Evolutionary conservation across 352 stramenopile species (phyloP).

Genomic region (Phytophthora idaei): DNA sequence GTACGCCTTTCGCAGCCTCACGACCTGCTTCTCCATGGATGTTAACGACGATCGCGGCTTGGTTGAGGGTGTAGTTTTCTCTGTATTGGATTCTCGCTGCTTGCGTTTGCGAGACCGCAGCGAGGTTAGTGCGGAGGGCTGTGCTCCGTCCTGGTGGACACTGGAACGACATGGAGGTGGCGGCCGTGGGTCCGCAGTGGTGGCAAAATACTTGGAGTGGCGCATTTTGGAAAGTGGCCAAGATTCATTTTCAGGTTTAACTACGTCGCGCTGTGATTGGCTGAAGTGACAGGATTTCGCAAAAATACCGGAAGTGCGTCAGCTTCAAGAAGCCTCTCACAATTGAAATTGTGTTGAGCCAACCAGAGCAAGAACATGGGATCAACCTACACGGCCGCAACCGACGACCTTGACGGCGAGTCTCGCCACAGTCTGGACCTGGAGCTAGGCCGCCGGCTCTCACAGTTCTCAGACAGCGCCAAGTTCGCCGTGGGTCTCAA

Average conservation of each 20-base stretch:
- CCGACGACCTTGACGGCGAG: constrained; percentile 6
- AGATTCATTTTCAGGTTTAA: not conserved
- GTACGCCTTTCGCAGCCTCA: constrained; percentile 46
- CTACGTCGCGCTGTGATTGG: constrained; percentile 5
- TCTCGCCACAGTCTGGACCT: constrained; percentile 18
- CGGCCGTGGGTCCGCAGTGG: not conserved
- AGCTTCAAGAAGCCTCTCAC: constrained; percentile 3
- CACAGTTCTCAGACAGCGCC: constrained; percentile 54
- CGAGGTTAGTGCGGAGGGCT: constrained; percentile 1
- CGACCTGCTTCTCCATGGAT: constrained; percentile 81
- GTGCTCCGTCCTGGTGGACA: not conserved
- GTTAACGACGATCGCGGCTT: constrained; percentile 38
- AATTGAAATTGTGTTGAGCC: constrained; percentile 12
- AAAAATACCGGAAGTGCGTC: constrained; percentile 1
- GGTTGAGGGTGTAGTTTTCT: not conserved
- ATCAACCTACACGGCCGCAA: not conserved
- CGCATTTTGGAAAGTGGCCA: constrained; percentile 1
- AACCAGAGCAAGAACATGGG: constrained; percentile 1
- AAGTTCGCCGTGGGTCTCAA: constrained; percentile 62
- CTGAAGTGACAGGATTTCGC: not conserved
- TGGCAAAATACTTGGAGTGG: constrained; percentile 4
- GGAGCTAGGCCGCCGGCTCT: constrained; percentile 37
- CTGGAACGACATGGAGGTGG: not conserved
- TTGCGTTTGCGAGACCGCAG: constrained; percentile 26
- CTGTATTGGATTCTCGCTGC: constrained; percentile 8